Evolutionary conservation across 169 alveolate species (phyloP), one percentile per base, ranked within the genome.

Genomic region (Ichthyophthirius multifiliis): DNA sequence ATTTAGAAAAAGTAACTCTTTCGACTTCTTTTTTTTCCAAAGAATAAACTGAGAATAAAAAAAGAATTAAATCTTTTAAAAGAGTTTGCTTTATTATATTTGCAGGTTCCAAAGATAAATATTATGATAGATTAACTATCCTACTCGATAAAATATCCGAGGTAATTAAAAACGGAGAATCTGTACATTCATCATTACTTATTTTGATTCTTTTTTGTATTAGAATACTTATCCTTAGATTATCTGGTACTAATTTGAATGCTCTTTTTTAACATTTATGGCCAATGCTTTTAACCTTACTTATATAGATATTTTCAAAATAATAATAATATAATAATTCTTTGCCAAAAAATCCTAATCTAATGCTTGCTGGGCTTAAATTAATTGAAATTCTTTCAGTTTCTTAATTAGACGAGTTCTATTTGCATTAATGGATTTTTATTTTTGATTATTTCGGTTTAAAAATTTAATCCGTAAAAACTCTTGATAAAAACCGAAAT

Each of bases 371-470:
- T 16, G 86, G 76, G 5, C 41, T 81, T 12, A 81, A 81, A 71
- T 73, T 81, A 20, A 74, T 81, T 0, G 86, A 81, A 73, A 81
- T 81, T 67, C 32, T 81, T 5, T 81, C 86, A 4, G 43, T 81
- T 20, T 43, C 67, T 65, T 13, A 81, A 55, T 32, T 71, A 13
- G 86, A 81, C 43, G 86, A 81, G 20, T 81, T 81, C 39, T 81
- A 34, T 32, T 41, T 81, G 31, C 86, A 81, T 48, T 31, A 81
- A 71, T 81, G 86, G 86, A 81, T 81, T n/a, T 81, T 81, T 23
- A 48, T 81, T 35, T 81, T 47, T 43, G 86, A 81, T 55, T 81
- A 81, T 18, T 81, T 81, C 41, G 86, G 86, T 31, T 46, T 81
- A 2, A 32, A 43, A 48, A 30, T 74, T 43, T 20, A 81, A 23